These are phyloP conservation scores for Suillus occidentalis DNA, from an alignment of 768 basidiomycete species.

Conservation along the genomic window DNA sequence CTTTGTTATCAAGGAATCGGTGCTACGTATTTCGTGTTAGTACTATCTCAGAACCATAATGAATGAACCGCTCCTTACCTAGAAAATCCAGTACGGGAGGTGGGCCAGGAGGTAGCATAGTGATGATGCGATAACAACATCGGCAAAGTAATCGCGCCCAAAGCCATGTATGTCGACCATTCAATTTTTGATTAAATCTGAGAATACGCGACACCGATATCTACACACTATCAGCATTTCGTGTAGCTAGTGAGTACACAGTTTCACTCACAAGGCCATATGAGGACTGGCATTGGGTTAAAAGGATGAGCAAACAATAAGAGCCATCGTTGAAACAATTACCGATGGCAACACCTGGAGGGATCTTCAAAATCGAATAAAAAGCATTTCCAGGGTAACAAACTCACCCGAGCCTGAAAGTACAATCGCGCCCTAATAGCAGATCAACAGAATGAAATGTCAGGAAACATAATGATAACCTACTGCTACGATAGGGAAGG, in stretches of 20 bases:
- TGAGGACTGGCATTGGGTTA: neutral
- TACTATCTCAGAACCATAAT: neutral
- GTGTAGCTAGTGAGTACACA: too few species aligned
- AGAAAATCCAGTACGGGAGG: conserved; percentile 1
- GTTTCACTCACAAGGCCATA: conserved; percentile 4
- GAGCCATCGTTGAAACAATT: neutral
- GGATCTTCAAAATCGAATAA: neutral
- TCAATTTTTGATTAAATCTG: neutral
- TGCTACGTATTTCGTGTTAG: neutral
- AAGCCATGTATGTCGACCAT: conserved; percentile 1
- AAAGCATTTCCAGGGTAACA: neutral
- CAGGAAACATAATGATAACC: neutral
- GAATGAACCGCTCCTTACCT: neutral
- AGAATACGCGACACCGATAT: neutral
- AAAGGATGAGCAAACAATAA: neutral
- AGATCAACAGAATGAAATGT: neutral
- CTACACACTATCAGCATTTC: conserved; percentile 2
- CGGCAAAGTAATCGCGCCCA: neutral
- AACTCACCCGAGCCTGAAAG: neutral
- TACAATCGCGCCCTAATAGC: neutral
- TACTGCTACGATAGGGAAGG: neutral
- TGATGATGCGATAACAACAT: conserved; percentile 1
- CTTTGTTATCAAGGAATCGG: conserved; percentile 6
- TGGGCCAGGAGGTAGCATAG: conserved; percentile 8
- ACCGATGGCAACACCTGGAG: conserved; percentile 4